Conservation (phyloP, 2,329 filamentous ascomycete species). For the Fusarium bactridioides region DNA sequence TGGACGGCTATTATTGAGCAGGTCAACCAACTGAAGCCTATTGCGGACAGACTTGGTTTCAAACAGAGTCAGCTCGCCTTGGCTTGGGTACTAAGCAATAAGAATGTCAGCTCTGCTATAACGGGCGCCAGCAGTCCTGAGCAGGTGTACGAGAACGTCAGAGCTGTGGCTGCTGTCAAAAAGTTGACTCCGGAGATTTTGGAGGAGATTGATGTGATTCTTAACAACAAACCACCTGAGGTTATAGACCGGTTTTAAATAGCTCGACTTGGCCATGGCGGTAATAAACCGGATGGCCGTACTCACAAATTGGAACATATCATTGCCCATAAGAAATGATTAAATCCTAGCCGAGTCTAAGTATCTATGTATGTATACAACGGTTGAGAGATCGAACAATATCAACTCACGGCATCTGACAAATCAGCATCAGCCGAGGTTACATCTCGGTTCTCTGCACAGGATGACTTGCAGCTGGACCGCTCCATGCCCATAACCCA, state of each 20-base stretch:
- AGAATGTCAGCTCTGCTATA: conserved; percentile 68
- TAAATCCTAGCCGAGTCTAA: too few relatives aligned
- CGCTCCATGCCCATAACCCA: neutral
- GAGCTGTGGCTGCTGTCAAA: conserved; percentile 60
- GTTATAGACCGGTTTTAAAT: conserved; percentile 42
- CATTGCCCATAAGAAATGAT: neutral
- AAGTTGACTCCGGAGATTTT: conserved; percentile 67
- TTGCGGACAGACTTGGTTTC: conserved; percentile 71
- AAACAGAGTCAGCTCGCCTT: conserved; percentile 64
- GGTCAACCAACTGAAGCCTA: conserved; percentile 65
- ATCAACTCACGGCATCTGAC: conserved; percentile 8
- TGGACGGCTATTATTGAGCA: conserved; percentile 66
- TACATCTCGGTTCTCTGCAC: neutral
- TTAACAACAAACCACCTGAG: conserved; percentile 65
- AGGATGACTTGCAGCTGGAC: neutral
- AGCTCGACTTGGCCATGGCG: neutral
- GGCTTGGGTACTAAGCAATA: conserved; percentile 70
- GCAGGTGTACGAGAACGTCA: conserved; percentile 68
- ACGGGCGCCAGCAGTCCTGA: conserved; percentile 65
- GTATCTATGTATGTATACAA: neutral
- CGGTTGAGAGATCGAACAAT: neutral
- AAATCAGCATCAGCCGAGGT: conserved; percentile 16
- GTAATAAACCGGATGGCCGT: neutral
- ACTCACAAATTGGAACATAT: neutral
- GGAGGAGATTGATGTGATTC: conserved; percentile 65